Conservation (phyloP, 805 yeast species). For the Cyberlindnera euphorbiiphila region DNA sequence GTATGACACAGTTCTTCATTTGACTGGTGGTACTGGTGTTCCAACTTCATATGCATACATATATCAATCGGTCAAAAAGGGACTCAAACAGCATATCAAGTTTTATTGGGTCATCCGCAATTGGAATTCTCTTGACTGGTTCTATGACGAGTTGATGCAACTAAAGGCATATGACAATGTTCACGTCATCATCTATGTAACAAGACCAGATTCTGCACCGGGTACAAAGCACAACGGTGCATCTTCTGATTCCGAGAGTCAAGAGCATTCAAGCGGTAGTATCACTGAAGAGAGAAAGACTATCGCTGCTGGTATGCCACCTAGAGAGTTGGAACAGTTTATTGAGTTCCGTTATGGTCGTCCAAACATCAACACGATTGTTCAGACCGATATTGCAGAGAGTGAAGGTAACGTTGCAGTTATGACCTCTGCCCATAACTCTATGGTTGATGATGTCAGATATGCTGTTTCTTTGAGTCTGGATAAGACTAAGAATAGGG, state of each 20-base stretch:
- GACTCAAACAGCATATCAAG: conserved; percentile 33
- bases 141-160: conserved; percentile 39
- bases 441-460: conserved; percentile 51
- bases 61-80: conserved; percentile 21
- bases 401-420: conserved; percentile 40
- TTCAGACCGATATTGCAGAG: conserved; percentile 35
- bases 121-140: conserved; percentile 48
- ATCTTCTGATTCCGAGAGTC: conserved; percentile 7
- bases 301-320: conserved; percentile 5
- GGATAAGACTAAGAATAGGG: conserved; percentile 32
- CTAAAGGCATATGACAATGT: conserved; percentile 23
- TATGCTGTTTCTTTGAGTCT: conserved; percentile 36
- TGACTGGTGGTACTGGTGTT: conserved; percentile 53
- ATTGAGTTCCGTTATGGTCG: conserved; percentile 42
- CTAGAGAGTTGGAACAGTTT: conserved; percentile 22
- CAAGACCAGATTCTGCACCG: conserved; percentile 21
- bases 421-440: conserved; percentile 52
- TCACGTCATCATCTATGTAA: conserved; percentile 20
- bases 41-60: conserved; percentile 46
- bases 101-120: conserved; percentile 66
- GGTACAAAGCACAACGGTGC: conserved; percentile 7
- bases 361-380: conserved; percentile 39
- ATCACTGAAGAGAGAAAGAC: conserved; percentile 1
- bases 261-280: background rate
- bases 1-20: conserved; percentile 37